phyloP scores from a whole-genome alignment of 2,329 filamentous ascomycete genomes.

The Aspergillus sojae region DNA sequence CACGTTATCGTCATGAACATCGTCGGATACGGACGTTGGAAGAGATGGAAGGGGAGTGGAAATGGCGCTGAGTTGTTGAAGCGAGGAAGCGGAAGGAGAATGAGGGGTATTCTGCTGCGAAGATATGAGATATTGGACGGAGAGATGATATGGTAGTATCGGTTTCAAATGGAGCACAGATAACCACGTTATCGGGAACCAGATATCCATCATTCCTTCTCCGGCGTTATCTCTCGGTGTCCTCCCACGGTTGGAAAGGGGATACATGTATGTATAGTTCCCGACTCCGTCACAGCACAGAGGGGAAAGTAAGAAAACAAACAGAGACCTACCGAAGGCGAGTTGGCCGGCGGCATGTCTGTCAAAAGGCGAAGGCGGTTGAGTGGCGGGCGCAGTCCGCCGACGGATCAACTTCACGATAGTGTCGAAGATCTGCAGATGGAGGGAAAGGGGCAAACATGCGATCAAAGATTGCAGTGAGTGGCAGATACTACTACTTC shows the following conservation, averaged over 20 bases:
- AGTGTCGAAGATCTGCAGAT: neutral
- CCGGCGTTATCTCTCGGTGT: neutral
- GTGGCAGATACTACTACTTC: neutral
- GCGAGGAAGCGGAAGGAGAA: conserved; percentile 40
- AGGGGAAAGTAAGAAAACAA: conserved; percentile 3
- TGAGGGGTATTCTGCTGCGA: conserved; percentile 44
- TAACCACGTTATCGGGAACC: neutral
- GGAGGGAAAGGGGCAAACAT: neutral
- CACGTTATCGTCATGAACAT: conserved; percentile 53
- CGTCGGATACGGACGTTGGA: conserved; percentile 49
- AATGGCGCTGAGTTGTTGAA: conserved; percentile 31
- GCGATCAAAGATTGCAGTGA: neutral
- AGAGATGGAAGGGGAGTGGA: conserved; percentile 55
- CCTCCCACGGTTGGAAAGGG: neutral
- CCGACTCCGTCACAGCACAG: neutral
- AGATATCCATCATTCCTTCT: neutral
- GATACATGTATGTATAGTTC: neutral
- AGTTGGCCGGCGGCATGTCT: conserved; percentile 47
- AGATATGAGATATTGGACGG: neutral
- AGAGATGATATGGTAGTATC: neutral
- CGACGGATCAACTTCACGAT: neutral
- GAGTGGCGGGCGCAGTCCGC: conserved; percentile 9
- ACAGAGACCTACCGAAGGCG: conserved; percentile 42
- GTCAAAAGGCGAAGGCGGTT: conserved; percentile 15
- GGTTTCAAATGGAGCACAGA: neutral